Evolutionary conservation across 345 rosid genomes (phyloP).

Genomic region (Angophora floribunda): DNA sequence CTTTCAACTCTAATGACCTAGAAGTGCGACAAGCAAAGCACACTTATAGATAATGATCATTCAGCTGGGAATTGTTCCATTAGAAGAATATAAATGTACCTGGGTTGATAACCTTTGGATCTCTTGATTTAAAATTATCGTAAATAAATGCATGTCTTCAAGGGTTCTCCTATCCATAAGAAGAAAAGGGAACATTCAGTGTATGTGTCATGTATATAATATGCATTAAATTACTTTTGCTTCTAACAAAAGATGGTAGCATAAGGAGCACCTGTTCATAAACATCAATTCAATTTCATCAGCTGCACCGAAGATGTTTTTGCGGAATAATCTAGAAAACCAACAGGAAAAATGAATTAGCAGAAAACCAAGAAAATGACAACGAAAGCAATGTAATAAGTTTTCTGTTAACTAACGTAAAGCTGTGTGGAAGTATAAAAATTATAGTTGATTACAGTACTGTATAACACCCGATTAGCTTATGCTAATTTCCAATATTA

Average conservation of each 20-base stretch:
- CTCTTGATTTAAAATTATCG: constrained; percentile 55
- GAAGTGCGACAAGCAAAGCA: neutral
- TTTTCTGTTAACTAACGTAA: neutral
- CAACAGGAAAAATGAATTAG: neutral
- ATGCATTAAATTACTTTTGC: neutral
- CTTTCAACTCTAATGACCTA: neutral
- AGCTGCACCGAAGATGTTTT: constrained; percentile 51
- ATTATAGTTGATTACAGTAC: neutral
- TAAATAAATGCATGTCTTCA: constrained; percentile 43
- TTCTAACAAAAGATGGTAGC: neutral
- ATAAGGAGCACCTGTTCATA: constrained; percentile 44
- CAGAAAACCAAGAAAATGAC: neutral
- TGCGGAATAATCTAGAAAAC: constrained; percentile 37
- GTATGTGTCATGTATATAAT: neutral
- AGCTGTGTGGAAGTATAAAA: neutral
- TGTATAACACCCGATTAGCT: neutral
- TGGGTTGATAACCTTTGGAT: constrained; percentile 52
- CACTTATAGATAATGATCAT: neutral
- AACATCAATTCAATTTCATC: constrained; percentile 66
- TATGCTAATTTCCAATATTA: neutral
- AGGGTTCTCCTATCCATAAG: constrained; percentile 34
- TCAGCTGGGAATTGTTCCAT: neutral
- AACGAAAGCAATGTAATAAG: neutral
- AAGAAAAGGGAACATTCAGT: neutral
- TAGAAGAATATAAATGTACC: constrained; percentile 11